Base-by-base conservation (phyloP, 176 grass and related monocot genomes). In the Pharus latifolius region DNA sequence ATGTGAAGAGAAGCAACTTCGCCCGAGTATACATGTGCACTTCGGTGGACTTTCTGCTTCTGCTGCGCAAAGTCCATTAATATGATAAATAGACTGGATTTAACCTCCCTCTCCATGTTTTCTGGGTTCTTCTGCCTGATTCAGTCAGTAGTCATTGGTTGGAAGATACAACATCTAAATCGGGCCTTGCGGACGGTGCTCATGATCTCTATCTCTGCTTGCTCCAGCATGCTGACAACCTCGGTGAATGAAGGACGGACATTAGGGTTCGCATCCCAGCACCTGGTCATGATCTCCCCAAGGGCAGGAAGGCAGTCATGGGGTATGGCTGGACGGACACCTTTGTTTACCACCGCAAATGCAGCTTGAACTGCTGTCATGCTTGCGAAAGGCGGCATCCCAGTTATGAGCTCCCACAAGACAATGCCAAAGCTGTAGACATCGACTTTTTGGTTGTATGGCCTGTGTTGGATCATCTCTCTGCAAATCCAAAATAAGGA, bases 351-450 rank as follows among this genome's bases (percentile, higher is more conserved):
- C 16, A 87, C 84, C 56, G 84, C 73, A 73, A 87, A 87, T 43
- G 84, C 84, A 55, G 84, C 84, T 60, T 87, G 79, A 43, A 87
- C 79, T 0, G 84, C 79, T 26, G 79, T 87, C 84, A 87, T 87
- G 61, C 78, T 82, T 34, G 73, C 53, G 52, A 82, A 87, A 32
- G 84, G 84, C 15, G 69, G 44, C 1, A n/a, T 78, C 18, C 84
- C 84, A 11, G 79, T 82, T 68, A 87, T 70, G 2, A 87, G 61
- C 73, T 87, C 84, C 84, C 84, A 87, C 53, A 87, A 28, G 38
- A 87, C 84, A 3, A 87, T 82, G 40, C 74, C 84, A 60, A 87
- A 87, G 65, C 84, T 87, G 68, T 87, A 87, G 61, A 87, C 84
- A 34, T 82, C 84, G 17, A 87, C 84, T 43, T 87, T 87, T 57